Evolutionary conservation across 2,329 filamentous ascomycete genomes (phyloP), one percentile per base, ranked within the genome.

Genomic region (Torrubiellomyces zombiae): DNA sequence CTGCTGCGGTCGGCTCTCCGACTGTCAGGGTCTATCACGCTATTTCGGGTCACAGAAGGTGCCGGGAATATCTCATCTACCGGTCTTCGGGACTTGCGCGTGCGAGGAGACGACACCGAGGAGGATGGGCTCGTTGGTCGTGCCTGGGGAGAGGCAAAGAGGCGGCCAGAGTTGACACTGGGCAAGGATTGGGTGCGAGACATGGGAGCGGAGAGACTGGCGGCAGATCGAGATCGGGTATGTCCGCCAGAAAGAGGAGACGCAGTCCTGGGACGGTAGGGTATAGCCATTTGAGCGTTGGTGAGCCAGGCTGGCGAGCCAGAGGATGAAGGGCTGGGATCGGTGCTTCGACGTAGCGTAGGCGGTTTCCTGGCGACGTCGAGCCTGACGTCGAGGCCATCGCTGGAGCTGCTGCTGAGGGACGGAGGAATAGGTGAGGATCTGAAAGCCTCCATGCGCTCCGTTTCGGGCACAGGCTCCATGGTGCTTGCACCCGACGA

Each of bases 381-480:
- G 33, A 56, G 35, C 31, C 62, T 56, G 32, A 52, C 38, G 7
- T 53, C 43, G 22, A 44, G 34, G 23, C 51, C 37, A 18, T 28
- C 28, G 24, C 21, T 27, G 20, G 18, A 33, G 30, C 49, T 53
- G 28, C 57, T 58, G 14, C 67, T 47, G 31, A 63, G 60, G 21
- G 70, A 47, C 16, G 53, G 57, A 19, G 67, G 63, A 18, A 70
- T 51, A 35, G 67, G 66, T 26, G 65, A 61, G 27, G 66, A 51
- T 32, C 58, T 63, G 43, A 75, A 75, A 45, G 67, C 67, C 56
- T 74, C 68, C 62, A 75, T 68, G 35, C 67, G 60, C 55, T 75
- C 67, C 24, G 69, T 71, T 54, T 75, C 70, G 36, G 70, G 70
- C 40, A 75, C 70, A 30, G 69, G 67, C 49, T 75, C 70, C 70